A percentile compares a stretch with the other conserved stretches of the same genome.
Conservation (phyloP, 805 yeast genomes). For the Wickerhamomyces kurtzmanii region DNA sequence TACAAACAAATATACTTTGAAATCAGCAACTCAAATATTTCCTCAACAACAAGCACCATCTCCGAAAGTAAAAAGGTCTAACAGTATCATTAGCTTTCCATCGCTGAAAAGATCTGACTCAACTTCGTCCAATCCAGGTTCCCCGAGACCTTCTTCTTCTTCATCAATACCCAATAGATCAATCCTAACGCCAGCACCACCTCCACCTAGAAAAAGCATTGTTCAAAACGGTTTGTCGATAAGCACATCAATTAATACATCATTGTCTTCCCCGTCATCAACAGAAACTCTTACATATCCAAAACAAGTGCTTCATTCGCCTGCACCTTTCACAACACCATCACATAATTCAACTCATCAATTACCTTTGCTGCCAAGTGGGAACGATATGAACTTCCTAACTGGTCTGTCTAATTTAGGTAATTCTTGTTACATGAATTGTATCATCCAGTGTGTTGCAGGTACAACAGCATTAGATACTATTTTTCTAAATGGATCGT, state of each 20-base stretch:
- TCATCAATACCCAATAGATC: slow-evolving; percentile 6
- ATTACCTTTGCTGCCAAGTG: too few species aligned
- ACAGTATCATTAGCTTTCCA: slow-evolving; percentile 10
- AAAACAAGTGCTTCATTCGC: too few species aligned
- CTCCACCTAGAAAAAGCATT: too few species aligned
- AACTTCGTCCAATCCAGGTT: slow-evolving; percentile 3
- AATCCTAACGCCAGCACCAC: slow-evolving; percentile 4
- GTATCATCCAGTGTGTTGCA: slow-evolving; percentile 75
- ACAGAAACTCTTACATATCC: too few species aligned
- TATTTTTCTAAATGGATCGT: slow-evolving; percentile 53
- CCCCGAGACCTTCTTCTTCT: slow-evolving; percentile 3
- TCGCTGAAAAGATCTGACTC: slow-evolving; percentile 8
- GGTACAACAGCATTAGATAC: slow-evolving; percentile 59
- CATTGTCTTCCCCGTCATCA: too few species aligned
- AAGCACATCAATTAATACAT: too few species aligned
- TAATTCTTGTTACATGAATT: slow-evolving; percentile 90
- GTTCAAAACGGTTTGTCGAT: slow-evolving; percentile 1
- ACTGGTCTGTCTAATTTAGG: slow-evolving; percentile 79
- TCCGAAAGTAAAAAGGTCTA: slow-evolving; percentile 7
- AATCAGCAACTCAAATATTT: slow-evolving; percentile 1
- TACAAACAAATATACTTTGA: not conserved
- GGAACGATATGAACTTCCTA: slow-evolving; percentile 31
- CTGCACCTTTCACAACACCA: too few species aligned
- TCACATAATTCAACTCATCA: too few species aligned
- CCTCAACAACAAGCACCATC: slow-evolving; percentile 11